Evolutionary conservation across 148 eudicot genomes (phyloP), one percentile per base, ranked within the genome.

Genomic region (Chenopodium suecicum): DNA sequence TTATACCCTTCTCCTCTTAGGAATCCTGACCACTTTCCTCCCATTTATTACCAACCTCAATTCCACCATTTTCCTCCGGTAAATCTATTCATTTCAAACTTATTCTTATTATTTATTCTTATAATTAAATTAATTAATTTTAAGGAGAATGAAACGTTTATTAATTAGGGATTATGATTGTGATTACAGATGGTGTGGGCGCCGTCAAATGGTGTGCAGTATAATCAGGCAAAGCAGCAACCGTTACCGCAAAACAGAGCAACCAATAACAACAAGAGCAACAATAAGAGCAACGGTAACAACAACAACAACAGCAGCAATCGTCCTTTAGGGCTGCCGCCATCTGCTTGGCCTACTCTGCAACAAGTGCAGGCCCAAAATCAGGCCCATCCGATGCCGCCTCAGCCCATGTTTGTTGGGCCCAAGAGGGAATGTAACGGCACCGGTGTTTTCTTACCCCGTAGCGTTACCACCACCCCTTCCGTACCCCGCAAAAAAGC

Each of bases 391-490:
- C 20, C 60, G 4, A 56, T 16, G 60, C 60, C 60, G 17, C 1
- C 62, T 14, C 62, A 3, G 34, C 87, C 92, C 16, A 83, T 87
- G 32, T 88, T 80, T 29, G 87, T 87, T 7, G 90, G 48, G 16
- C 32, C 84, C 10, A 87, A 84, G 66, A 83, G 89, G 41, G 92
- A 90, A 75, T 80, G 85, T 27, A 87, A 83, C 1, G 95, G 97
- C 2, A 93, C 97, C 0, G 97, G 97, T 0, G 97, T 93, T 2
- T 93, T 93, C 75, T 76, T 93, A 48, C 97, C 97, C 16, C 85
- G 97, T 10, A 84, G 84, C 20, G 71, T 78, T 6, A 84, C 89
- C 0, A 37, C 78, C 17, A 74, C 77, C 17, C 77, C 86, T 0
- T 4, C 87, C 7, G 90, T 86, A 31, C 50, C 89, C 25, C 85